Evolutionary conservation across 2,329 filamentous ascomycete species (phyloP), one percentile per base, ranked within the genome.

Genomic region (Atkinsonella hypoxylon): DNA sequence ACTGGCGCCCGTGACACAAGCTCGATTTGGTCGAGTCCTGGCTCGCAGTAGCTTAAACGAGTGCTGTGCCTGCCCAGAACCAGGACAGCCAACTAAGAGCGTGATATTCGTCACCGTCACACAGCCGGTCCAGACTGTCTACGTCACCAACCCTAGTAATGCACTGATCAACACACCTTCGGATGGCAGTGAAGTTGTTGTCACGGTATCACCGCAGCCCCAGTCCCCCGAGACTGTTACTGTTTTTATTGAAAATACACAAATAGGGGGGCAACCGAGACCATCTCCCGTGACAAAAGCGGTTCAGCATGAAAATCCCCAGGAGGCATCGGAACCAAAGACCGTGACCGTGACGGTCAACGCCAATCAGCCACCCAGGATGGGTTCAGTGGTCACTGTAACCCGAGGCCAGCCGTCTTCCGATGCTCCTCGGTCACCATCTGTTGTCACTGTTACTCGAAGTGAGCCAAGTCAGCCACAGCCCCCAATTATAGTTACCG

Each of bases 1-100:
- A 31, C 51, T 62, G 38, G 56, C 58, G 17, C 51, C 59, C 39
- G 20, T 61, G n/a, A 55, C 55, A 7, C 56, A 64, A 17, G 65
- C 63, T 42, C 58, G 55, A 15, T 55, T 61, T 34, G 54, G 55
- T 31, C 54, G 56, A 32, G 46, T 60, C 17, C 50, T 55, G 9
- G 39, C 55, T 22, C 58, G 57, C 45, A 53, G 52, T 13, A 49
- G 55, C 15, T 49, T 48, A n/a, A 51, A 58, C 4, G 58, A 61
- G 45, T 66, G 61, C 47, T 64, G 62, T 41, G 59, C 65, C 34
- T 68, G 65, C 22, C 51, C 58, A 6, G 46, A 50, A 10, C 41
- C 59, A 17, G 54, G 54, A 20, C 53, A 49, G 12, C 30, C 54
- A 20, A 50, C 45, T 9, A 50, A 53, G n/a, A 56, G 45, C 12